Conservation (phyloP, 768 basidiomycete genomes). For the Mycena sanguinolenta region DNA sequence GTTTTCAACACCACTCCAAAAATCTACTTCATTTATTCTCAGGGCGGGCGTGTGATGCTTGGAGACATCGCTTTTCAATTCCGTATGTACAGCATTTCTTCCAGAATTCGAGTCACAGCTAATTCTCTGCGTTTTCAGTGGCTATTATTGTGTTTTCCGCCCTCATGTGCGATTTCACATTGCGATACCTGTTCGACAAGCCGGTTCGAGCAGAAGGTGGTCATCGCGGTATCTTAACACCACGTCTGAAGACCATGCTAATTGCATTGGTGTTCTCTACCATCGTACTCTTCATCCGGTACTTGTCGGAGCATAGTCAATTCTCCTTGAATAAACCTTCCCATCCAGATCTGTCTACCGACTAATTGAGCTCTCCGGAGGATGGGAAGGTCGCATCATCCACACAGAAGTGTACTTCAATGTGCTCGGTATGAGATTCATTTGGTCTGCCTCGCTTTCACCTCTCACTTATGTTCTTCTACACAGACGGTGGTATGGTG, state of each 20-base stretch:
- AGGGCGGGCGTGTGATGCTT: slow-evolving; percentile 56
- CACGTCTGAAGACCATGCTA: slow-evolving; percentile 43
- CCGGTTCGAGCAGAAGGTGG: slow-evolving; percentile 38
- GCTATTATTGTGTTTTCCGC: slow-evolving; percentile 57
- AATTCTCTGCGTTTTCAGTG: slow-evolving; percentile 41
- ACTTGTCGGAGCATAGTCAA: slow-evolving; percentile 20
- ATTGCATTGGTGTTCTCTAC: slow-evolving; percentile 55
- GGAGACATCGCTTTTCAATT: slow-evolving; percentile 75
- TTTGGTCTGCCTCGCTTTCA: no score
- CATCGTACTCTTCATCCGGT: slow-evolving; percentile 61
- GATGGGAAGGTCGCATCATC: slow-evolving; percentile 66
- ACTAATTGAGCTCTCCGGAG: slow-evolving; percentile 62
- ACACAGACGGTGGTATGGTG: slow-evolving; percentile 29
- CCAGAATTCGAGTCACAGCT: not conserved
- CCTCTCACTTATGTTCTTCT: not conserved
- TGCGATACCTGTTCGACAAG: slow-evolving; percentile 52
- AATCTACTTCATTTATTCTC: no score
- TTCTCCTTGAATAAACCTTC: slow-evolving; percentile 41
- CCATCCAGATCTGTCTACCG: slow-evolving; percentile 55
- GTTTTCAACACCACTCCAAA: not conserved
- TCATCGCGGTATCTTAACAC: not conserved
- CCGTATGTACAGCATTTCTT: slow-evolving; percentile 45
- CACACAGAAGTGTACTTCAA: slow-evolving; percentile 54
- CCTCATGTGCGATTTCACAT: no score
- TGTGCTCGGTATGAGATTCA: not conserved